phyloP scores from a whole-genome alignment of 176 grass and related monocot species.

The Bromus sterilis region DNA sequence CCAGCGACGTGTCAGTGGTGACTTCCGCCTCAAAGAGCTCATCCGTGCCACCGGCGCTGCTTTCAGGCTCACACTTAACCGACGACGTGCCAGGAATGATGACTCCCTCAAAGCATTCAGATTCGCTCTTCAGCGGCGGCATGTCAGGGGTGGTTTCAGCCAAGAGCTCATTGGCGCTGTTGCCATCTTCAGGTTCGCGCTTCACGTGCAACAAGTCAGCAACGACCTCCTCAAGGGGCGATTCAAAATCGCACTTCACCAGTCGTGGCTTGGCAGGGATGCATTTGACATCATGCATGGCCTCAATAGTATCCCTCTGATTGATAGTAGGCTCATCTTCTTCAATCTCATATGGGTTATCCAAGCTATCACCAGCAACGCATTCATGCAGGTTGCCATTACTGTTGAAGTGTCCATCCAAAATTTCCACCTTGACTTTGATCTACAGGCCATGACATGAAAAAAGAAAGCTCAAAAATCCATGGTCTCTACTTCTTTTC shows the following conservation, averaged over 20 bases:
- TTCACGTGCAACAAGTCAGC: not conserved
- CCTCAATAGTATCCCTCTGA: not conserved
- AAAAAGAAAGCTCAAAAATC: no score
- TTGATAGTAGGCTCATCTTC: not conserved
- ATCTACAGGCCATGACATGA: conserved; percentile 31
- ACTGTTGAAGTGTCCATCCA: not conserved
- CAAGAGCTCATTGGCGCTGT: not conserved
- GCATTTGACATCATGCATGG: not conserved
- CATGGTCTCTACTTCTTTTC: no score
- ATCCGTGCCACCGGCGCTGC: not conserved
- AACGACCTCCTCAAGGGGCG: not conserved
- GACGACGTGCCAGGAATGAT: not conserved
- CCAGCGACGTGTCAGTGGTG: not conserved
- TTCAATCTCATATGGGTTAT: not conserved
- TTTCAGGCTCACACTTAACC: not conserved
- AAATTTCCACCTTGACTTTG: conserved; percentile 16
- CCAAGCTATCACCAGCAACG: conserved; percentile 6
- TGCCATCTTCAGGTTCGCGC: not conserved
- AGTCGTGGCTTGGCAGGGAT: not conserved
- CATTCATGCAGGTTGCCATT: not conserved
- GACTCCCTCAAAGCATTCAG: not conserved
- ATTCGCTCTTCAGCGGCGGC: not conserved
- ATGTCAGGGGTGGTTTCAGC: not conserved
- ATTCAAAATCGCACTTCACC: not conserved
- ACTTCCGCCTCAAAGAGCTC: not conserved